A percentile compares a stretch with the other conserved stretches of the same genome.
phyloP scores from a whole-genome alignment of 2,329 filamentous ascomycete genomes.

The Pseudogymnoascus sp. region DNA sequence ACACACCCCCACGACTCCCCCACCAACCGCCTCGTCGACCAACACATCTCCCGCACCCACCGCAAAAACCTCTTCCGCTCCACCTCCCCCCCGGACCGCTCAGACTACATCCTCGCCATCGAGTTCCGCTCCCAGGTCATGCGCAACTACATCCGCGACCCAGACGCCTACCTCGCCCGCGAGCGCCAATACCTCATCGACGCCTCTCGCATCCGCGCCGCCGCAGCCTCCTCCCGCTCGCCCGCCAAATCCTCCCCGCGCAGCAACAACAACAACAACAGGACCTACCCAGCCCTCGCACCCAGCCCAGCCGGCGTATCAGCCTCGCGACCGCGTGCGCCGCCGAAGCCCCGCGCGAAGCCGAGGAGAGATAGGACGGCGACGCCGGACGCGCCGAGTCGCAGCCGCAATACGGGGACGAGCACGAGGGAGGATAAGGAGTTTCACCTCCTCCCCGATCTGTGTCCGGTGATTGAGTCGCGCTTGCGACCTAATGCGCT shows the following conservation, averaged over 20 bases:
- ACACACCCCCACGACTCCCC: constrained; percentile 21
- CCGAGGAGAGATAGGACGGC: constrained; percentile 24
- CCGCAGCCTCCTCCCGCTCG: neutral
- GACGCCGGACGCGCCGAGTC: constrained; percentile 24
- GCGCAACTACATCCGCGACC: constrained; percentile 24
- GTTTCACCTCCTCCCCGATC: constrained; percentile 63
- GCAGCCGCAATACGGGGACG: constrained; percentile 37
- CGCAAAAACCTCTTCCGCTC: constrained; percentile 12
- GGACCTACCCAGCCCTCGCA: constrained; percentile 24
- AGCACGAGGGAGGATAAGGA: constrained; percentile 76
- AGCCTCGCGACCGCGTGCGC: constrained; percentile 28
- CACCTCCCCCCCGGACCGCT: constrained; percentile 38
- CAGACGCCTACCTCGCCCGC: constrained; percentile 20
- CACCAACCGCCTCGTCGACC: constrained; percentile 37
- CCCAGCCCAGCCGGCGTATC: constrained; percentile 11
- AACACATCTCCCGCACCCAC: constrained; percentile 27
- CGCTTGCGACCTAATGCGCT: constrained; percentile 60
- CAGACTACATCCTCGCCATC: constrained; percentile 47
- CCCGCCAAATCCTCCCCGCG: neutral
- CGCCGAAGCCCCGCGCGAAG: constrained; percentile 9
- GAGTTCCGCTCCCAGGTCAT: constrained; percentile 46
- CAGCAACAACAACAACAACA: neutral
- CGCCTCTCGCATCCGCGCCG: constrained; percentile 20
- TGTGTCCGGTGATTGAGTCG: constrained; percentile 59
- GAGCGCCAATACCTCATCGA: constrained; percentile 24